Evolutionary conservation across 2,329 filamentous ascomycete genomes (phyloP).

Genomic region (Exophiala sideris): DNA sequence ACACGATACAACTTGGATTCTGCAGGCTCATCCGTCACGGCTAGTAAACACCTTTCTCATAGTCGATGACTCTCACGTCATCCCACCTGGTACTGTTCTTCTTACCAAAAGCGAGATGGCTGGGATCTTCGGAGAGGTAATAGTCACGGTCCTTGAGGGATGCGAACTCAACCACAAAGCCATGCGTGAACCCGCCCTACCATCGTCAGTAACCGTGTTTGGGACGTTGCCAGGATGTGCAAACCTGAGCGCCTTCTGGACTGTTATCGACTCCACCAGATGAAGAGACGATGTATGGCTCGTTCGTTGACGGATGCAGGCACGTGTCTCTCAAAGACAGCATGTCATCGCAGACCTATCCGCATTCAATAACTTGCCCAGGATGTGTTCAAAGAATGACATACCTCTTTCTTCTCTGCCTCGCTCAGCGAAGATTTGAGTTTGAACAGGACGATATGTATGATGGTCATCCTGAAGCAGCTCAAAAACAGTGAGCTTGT

Average conservation of each 20-base stretch:
- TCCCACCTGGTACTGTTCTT: conserved; percentile 41
- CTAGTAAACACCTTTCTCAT: conserved; percentile 51
- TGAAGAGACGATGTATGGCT: conserved; percentile 59
- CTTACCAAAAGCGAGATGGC: conserved; percentile 59
- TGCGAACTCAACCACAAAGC: conserved; percentile 66
- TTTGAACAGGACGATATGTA: conserved; percentile 67
- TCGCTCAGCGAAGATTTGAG: conserved; percentile 55
- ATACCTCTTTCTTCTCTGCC: conserved; percentile 56
- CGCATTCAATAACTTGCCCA: neutral
- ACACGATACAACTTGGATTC: neutral
- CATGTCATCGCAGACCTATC: conserved; percentile 56
- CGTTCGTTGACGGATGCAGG: conserved; percentile 55
- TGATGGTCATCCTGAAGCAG: conserved; percentile 53
- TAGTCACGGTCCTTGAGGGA: conserved; percentile 63
- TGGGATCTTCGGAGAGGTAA: conserved; percentile 64
- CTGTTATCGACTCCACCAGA: conserved; percentile 62
- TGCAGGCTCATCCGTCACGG: conserved; percentile 6
- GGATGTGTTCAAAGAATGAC: conserved; percentile 24
- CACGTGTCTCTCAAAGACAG: conserved; percentile 57
- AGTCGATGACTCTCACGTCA: conserved; percentile 60
- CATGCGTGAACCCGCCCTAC: conserved; percentile 64
- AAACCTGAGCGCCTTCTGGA: conserved; percentile 58
- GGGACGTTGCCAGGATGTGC: neutral
- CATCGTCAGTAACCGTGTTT: neutral
- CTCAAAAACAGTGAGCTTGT: neutral